phyloP scores from a whole-genome alignment of 176 grass and related monocot genomes.

The Aegilops speltoides region DNA sequence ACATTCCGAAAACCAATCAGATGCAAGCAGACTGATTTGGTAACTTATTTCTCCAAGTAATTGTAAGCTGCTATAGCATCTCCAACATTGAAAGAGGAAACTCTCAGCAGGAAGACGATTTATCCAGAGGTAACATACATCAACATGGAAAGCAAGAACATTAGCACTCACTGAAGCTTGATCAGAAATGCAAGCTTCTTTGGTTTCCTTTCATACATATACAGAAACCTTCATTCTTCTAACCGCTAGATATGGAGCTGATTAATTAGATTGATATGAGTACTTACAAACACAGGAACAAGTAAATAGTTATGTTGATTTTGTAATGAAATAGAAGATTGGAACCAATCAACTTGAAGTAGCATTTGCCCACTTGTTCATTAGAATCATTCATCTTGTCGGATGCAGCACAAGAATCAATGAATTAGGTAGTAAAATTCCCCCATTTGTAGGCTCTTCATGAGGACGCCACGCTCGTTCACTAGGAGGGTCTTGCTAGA shows the following conservation, averaged over 20 bases:
- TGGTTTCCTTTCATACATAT: background rate
- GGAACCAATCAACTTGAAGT: background rate
- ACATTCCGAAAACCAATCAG: too few species aligned
- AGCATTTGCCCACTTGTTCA: too few species aligned
- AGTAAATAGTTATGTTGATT: background rate
- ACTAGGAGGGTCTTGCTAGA: conserved; percentile 49
- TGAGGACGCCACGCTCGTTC: conserved; percentile 51
- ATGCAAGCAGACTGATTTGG: too few species aligned
- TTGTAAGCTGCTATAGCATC: conserved; percentile 14
- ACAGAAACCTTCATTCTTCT: conserved; percentile 8
- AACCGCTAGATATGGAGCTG: background rate
- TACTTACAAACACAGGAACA: conserved; percentile 17
- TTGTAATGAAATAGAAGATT: background rate
- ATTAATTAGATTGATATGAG: conserved; percentile 43
- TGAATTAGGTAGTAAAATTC: conserved; percentile 44
- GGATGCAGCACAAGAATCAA: background rate
- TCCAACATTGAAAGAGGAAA: background rate
- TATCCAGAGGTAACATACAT: conserved; percentile 40
- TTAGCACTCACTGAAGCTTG: conserved; percentile 2
- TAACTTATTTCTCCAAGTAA: conserved; percentile 2
- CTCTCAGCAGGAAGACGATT: conserved; percentile 32
- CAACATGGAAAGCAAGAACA: conserved; percentile 9
- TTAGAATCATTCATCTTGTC: background rate
- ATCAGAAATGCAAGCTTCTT: conserved; percentile 12
- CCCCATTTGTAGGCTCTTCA: conserved; percentile 62